A percentile compares a stretch with the other conserved stretches of the same genome.
Conservation (phyloP, 805 yeast genomes). For the Maudiozyma pseudohumilis region DNA sequence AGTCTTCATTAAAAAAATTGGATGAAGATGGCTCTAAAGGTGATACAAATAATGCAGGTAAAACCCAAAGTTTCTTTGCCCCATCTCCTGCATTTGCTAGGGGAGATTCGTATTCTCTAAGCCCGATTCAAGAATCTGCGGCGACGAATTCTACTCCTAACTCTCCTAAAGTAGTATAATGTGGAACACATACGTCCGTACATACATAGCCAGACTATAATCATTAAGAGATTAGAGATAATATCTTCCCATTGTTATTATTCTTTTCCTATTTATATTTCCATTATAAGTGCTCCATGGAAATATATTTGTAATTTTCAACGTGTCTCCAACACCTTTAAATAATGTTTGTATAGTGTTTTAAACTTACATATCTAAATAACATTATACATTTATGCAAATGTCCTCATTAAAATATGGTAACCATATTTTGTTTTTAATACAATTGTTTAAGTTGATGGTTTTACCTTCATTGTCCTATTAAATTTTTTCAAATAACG, state of each 20-base stretch:
- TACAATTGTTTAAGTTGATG: not conserved
- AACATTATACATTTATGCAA: no score
- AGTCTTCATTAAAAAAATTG: not conserved
- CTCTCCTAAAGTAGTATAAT: slow-evolving; percentile 14
- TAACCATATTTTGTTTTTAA: no score
- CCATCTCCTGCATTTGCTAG: slow-evolving; percentile 20
- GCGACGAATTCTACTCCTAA: slow-evolving; percentile 19
- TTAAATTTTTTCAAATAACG: slow-evolving; percentile 8
- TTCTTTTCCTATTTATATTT: no score
- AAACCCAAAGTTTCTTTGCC: slow-evolving; percentile 13
- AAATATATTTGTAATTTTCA: not conserved
- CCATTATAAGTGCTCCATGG: no score
- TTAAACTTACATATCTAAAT: no score
- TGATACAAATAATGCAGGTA: not conserved
- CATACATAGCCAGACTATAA: no score
- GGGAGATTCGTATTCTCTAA: slow-evolving; percentile 17
- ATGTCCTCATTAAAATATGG: no score
- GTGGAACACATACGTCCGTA: not conserved
- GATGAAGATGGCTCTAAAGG: slow-evolving; percentile 12
- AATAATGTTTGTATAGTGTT: no score
- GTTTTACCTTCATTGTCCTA: slow-evolving; percentile 6
- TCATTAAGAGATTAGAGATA: no score
- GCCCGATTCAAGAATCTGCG: slow-evolving; percentile 25
- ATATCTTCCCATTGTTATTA: no score
- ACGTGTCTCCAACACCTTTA: not conserved